Conservation (phyloP, 129 eudicot species). For the Tanacetum coccineum region DNA sequence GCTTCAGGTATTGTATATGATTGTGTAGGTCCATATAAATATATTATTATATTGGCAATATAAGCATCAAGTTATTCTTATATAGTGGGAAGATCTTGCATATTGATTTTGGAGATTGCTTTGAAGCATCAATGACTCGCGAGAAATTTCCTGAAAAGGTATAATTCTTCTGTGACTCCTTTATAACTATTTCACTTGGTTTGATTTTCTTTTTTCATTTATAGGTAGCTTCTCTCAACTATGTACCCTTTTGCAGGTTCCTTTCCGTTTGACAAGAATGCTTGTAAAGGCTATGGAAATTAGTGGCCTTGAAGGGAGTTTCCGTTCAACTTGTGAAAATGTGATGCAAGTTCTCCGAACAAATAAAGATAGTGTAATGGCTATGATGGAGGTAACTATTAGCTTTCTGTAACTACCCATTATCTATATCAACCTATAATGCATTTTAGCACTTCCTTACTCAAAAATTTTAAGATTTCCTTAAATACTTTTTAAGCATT, state of each 20-base stretch:
- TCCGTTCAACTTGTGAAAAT: slow-evolving; percentile 96
- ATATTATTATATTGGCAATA: slow-evolving; percentile 10
- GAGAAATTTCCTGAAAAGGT: slow-evolving; percentile 99
- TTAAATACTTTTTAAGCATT: too few relatives aligned
- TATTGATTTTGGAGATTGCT: slow-evolving; percentile 99
- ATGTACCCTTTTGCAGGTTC: slow-evolving; percentile 51
- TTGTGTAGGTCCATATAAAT: slow-evolving; percentile 3
- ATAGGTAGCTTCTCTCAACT: background rate
- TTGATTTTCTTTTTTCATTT: background rate
- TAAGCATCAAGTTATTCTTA: background rate
- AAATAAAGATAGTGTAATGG: slow-evolving; percentile 95
- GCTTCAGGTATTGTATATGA: slow-evolving; percentile 60
- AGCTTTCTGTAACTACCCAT: too few relatives aligned
- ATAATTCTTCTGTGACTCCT: background rate
- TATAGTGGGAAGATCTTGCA: slow-evolving; percentile 96
- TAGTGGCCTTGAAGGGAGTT: slow-evolving; percentile 96
- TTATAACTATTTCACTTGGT: background rate
- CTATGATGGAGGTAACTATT: slow-evolving; percentile 95
- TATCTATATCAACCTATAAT: too few relatives aligned
- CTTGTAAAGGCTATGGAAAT: slow-evolving; percentile 99
- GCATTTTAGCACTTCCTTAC: too few relatives aligned
- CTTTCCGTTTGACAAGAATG: slow-evolving; percentile 99
- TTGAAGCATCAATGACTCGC: slow-evolving; percentile 98
- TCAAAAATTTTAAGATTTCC: too few relatives aligned
- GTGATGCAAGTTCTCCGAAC: slow-evolving; percentile 99